Evolutionary conservation across 2,329 filamentous ascomycete genomes (phyloP).

Genomic region (Microcyclosporella mali): DNA sequence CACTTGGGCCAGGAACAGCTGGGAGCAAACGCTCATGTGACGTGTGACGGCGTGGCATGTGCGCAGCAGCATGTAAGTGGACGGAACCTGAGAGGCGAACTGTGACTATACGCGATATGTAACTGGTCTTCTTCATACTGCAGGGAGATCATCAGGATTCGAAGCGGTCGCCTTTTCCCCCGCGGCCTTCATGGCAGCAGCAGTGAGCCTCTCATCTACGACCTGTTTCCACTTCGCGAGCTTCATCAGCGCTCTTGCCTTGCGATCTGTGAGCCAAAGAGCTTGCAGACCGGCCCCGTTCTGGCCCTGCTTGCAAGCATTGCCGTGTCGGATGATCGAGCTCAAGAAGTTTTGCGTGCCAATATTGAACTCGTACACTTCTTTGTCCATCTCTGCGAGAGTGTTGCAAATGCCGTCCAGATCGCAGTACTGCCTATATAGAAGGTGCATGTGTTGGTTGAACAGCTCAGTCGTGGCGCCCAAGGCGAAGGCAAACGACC

Average conservation of each 20-base stretch:
- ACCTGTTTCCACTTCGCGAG: slow-evolving; percentile 7
- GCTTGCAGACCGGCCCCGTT: slow-evolving; percentile 18
- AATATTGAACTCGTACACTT: slow-evolving; percentile 53
- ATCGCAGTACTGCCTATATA: slow-evolving; percentile 58
- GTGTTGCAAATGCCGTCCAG: slow-evolving; percentile 49
- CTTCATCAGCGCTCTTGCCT: slow-evolving; percentile 27
- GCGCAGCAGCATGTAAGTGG: not conserved
- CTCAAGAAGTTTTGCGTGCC: slow-evolving; percentile 40
- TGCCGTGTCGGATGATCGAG: slow-evolving; percentile 28
- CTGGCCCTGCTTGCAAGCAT: slow-evolving; percentile 21
- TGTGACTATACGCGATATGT: not conserved
- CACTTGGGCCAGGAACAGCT: not conserved
- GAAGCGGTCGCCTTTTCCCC: not conserved
- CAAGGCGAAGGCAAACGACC: slow-evolving; percentile 64
- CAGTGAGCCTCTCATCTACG: slow-evolving; percentile 1
- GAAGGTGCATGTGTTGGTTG: slow-evolving; percentile 57
- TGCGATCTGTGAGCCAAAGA: slow-evolving; percentile 34
- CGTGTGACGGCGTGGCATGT: not conserved
- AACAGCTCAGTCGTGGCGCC: slow-evolving; percentile 66
- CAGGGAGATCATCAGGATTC: not conserved
- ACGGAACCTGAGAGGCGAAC: not conserved
- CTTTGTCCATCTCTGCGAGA: slow-evolving; percentile 60
- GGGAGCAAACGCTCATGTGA: not conserved
- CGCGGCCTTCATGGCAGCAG: slow-evolving; percentile 1
- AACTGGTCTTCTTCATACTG: slow-evolving; percentile 1